Percentiles rank a stretch among this genome's conserved stretches.
phyloP scores from a whole-genome alignment of 306 rosid species.

The Arachis stenosperma region DNA sequence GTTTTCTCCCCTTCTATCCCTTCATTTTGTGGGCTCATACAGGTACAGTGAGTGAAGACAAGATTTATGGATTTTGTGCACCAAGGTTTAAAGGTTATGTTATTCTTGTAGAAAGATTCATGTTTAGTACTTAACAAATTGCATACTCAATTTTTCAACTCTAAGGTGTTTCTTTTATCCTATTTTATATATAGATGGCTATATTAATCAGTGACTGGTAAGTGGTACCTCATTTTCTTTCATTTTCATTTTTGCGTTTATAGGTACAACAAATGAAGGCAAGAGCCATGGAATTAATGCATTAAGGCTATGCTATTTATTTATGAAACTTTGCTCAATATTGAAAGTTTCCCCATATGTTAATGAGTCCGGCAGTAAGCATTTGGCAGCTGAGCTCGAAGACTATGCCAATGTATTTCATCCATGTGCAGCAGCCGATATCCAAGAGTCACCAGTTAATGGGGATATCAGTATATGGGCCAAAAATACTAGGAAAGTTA shows the following conservation, averaged over 20 bases:
- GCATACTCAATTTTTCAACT: too few species aligned
- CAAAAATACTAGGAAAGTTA: conserved; percentile 54
- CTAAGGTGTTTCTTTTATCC: too few species aligned
- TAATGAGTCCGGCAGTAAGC: conserved; percentile 35
- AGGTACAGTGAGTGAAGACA: too few species aligned
- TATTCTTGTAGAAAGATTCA: too few species aligned
- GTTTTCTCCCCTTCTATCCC: too few species aligned
- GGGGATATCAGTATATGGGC: conserved; percentile 59
- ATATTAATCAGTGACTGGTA: conserved; percentile 19
- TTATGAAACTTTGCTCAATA: conserved; percentile 71
- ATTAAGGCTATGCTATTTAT: conserved; percentile 63
- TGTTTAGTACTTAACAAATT: too few species aligned
- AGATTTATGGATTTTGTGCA: too few species aligned
- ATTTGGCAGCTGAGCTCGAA: conserved; percentile 48
- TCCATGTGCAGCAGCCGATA: conserved; percentile 36
- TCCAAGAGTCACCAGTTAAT: conserved; percentile 37
- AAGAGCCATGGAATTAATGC: conserved; percentile 63
- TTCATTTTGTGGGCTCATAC: too few species aligned
- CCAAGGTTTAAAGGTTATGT: too few species aligned
- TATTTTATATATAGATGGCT: neutral
- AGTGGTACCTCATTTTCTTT: conserved; percentile 1
- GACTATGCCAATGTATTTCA: conserved; percentile 49
- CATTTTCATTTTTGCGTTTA: conserved; percentile 27
- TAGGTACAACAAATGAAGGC: conserved; percentile 59
- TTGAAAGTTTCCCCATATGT: conserved; percentile 54